Evolutionary conservation across 345 rosid species (phyloP).

Genomic region (thale cress (Arabidopsis thaliana)): TAIR10.1 NC_003074.8:8681001-8681500

Average conservation of each 20-base stretch:
- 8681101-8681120: slow-evolving; percentile 53
- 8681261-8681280: slow-evolving; percentile 92
- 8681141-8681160: slow-evolving; percentile 56
- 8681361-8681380: slow-evolving; percentile 92
- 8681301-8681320: slow-evolving; percentile 66
- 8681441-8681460: slow-evolving; percentile 58
- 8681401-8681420: slow-evolving; percentile 61
- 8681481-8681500: slow-evolving; percentile 62
- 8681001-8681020: slow-evolving; percentile 27
- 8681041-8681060: neutral
- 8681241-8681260: slow-evolving; percentile 49
- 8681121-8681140: slow-evolving; percentile 64
- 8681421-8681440: slow-evolving; percentile 48
- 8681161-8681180: slow-evolving; percentile 60
- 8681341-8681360: slow-evolving; percentile 55
- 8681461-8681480: slow-evolving; percentile 78
- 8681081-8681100: slow-evolving; percentile 22
- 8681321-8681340: slow-evolving; percentile 75
- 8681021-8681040: slow-evolving; percentile 30
- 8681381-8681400: slow-evolving; percentile 63
- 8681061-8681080: slow-evolving; percentile 10
- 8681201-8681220: slow-evolving; percentile 77
- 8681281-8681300: slow-evolving; percentile 71
- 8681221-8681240: slow-evolving; percentile 93
- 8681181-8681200: slow-evolving; percentile 81